Base-by-base conservation (phyloP, 2,329 filamentous ascomycete genomes). In the Fusarium aywerte region DNA sequence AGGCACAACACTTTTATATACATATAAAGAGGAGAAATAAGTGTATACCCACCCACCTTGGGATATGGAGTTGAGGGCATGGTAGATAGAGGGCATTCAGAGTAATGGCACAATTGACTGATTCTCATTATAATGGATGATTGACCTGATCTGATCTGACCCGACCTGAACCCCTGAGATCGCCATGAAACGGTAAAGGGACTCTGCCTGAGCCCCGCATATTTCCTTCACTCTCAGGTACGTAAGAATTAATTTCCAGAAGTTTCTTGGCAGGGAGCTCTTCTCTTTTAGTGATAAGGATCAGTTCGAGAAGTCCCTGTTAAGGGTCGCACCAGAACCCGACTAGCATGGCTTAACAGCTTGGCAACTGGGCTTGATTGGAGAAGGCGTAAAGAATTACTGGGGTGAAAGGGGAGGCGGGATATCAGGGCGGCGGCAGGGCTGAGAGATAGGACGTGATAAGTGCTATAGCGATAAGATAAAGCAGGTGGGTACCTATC, bases 51-150 rank as follows among this genome's bases (percentile, higher is more conserved):
- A 23, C 21, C 16, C 31, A 23, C 16, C 44, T 18, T 45, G 35
- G 43, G 50, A 27, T 31, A 58, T 36, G 60, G 60, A 63, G 60
- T 63, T 64, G 52, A 16, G 60, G 60, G 45, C 12, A 49, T 18
- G 21, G 23, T 62, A 39, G 55, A 35, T n/a, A 38, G 16, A 55
- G 32, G 27, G 25, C 58, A 51, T 58, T 18, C 29, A 29, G 25
- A 51, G 43, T 31, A 20, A 18, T 29, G 39, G 36, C 20, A 50
- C 32, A 55, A 43, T 44, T 33, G 27, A 47, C 23, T 10, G 35
- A 50, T 38, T 36, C 23, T 13, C n/a, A 49, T 39, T 44, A 35
- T 9, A 42, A 35, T 50, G 29, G 23, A 15, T 48, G 29, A 25
- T 44, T 48, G 15, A 31, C 8, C 25, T 25, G 25, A 25, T 25